Percentiles rank a stretch among this genome's conserved stretches.
Conservation (phyloP, 78 protist genomes). For the Dictyostelium intermedium region DNA sequence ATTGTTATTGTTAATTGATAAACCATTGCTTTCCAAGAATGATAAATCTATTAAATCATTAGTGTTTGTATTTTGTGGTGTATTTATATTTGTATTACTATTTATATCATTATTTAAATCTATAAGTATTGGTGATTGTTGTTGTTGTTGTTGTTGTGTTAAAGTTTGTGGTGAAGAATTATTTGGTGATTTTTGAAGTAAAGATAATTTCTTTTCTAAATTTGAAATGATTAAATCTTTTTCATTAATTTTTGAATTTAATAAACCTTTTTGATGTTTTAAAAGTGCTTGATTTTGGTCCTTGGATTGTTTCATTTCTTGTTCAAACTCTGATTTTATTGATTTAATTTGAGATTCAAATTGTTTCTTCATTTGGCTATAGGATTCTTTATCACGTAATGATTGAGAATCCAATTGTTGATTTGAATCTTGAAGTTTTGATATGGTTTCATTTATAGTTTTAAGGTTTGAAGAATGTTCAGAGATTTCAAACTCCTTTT, state of each 20-base stretch:
- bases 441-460: background rate
- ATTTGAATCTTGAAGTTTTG: background rate
- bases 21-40: background rate
- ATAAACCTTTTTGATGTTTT: constrained; percentile 53
- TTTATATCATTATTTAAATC: background rate
- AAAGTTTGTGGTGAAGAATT: background rate
- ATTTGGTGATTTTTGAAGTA: background rate
- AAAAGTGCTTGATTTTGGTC: constrained; percentile 69
- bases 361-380: background rate
- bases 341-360: constrained; percentile 19
- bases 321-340: background rate
- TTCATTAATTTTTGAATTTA: constrained; percentile 42
- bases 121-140: background rate
- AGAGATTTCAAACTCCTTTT: constrained; percentile 12
- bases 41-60: constrained; percentile 15
- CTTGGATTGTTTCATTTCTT: constrained; percentile 25
- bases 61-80: background rate
- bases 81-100: background rate
- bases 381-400: background rate
- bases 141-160: background rate
- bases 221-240: constrained; percentile 5
- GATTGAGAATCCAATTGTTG: constrained; percentile 29
- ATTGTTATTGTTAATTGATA: background rate
- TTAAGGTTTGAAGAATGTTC: background rate
- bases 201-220: constrained; percentile 35